Conservation (phyloP, 257 asterid species). For the Jacaranda mimosifolia region DNA sequence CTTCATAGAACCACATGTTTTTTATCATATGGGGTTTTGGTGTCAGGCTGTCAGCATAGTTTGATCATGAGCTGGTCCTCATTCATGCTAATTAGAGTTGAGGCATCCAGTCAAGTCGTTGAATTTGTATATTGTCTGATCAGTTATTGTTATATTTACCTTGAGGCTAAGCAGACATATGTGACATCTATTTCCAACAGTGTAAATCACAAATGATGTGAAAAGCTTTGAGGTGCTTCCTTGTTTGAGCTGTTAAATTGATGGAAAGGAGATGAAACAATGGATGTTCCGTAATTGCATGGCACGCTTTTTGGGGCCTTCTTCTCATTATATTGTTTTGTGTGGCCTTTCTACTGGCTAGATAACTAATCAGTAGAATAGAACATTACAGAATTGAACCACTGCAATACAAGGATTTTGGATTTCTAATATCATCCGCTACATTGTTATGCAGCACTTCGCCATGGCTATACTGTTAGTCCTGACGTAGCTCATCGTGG, state of each 20-base stretch:
- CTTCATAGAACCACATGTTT: too few species aligned
- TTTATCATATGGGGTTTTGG: too few species aligned
- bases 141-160: too few species aligned
- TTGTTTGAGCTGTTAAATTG: constrained; percentile 8
- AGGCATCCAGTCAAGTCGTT: too few species aligned
- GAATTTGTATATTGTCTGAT: neutral
- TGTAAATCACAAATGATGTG: neutral
- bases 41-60: too few species aligned
- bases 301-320: neutral
- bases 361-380: neutral
- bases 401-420: neutral
- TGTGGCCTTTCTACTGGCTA: neutral
- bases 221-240: constrained; percentile 15
- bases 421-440: neutral
- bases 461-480: neutral
- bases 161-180: neutral
- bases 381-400: neutral
- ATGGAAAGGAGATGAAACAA: neutral
- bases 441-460: neutral
- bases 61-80: too few species aligned
- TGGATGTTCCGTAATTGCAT: neutral
- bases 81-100: too few species aligned
- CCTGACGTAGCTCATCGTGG: constrained; percentile 1
- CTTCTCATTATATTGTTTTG: neutral
- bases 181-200: neutral